Evolutionary conservation across 148 eudicot genomes (phyloP).

Genomic region (Arctostaphylos glauca): DNA sequence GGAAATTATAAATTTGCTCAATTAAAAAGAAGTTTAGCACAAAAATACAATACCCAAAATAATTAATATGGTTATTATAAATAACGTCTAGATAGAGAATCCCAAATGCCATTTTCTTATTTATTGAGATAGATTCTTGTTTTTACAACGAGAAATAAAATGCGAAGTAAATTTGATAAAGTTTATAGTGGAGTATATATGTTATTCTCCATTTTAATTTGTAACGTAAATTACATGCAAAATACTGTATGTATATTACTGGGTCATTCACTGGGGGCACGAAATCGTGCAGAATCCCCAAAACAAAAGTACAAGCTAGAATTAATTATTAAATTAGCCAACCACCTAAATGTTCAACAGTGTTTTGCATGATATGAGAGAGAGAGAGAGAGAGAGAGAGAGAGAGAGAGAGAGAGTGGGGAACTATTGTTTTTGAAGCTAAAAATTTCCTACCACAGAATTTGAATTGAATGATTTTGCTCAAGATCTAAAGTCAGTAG

Average conservation of each 20-base stretch:
- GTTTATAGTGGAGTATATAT: not conserved
- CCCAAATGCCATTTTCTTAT: not conserved
- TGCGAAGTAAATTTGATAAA: not conserved
- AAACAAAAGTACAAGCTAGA: constrained; percentile 16
- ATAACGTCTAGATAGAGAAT: not conserved
- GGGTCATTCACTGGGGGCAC: constrained; percentile 22
- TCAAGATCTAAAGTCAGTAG: not conserved
- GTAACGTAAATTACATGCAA: not conserved
- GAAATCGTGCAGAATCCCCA: constrained; percentile 34
- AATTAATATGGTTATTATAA: not conserved
- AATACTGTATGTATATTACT: not conserved
- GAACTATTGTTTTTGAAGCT: not conserved
- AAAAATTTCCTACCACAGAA: not conserved
- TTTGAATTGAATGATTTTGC: too few relatives aligned
- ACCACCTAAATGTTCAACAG: constrained; percentile 16
- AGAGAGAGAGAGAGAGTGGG: not conserved
- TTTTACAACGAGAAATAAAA: not conserved
- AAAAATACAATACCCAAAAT: not conserved
- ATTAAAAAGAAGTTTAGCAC: not conserved
- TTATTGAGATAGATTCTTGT: too few relatives aligned
- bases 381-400: constrained; percentile 20
- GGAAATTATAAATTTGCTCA: not conserved
- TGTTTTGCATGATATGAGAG: constrained; percentile 33
- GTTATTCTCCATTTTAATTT: not conserved
- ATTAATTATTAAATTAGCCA: constrained; percentile 7